These are phyloP conservation scores for Nidula niveotomentosa DNA, from an alignment of 1,284 basidiomycete genomes.

Conservation along the genomic window DNA sequence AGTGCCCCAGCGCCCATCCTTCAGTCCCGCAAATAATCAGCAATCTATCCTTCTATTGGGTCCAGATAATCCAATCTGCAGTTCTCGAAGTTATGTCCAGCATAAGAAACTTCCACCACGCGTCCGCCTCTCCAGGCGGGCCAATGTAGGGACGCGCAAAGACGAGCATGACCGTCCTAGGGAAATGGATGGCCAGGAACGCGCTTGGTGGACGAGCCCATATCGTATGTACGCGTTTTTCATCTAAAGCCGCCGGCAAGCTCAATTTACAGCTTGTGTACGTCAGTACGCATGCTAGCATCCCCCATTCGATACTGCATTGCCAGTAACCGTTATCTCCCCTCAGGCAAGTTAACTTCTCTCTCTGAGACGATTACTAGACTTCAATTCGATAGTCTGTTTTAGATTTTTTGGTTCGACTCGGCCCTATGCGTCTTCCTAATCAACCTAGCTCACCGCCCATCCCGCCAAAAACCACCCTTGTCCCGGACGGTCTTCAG, in stretches of 20 bases:
- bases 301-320: slow-evolving; percentile 59
- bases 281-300: slow-evolving; percentile 68
- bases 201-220: slow-evolving; percentile 68
- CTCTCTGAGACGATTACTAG: slow-evolving; percentile 3
- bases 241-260: background rate
- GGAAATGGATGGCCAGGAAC: slow-evolving; percentile 61
- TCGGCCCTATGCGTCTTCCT: slow-evolving; percentile 47
- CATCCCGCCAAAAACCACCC: slow-evolving; percentile 12
- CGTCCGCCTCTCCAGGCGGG: slow-evolving; percentile 26
- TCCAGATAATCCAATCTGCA: slow-evolving; percentile 48
- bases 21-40: slow-evolving; percentile 37
- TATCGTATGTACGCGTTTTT: slow-evolving; percentile 52
- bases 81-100: slow-evolving; percentile 40
- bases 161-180: slow-evolving; percentile 39
- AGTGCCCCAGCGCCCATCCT: slow-evolving; percentile 37
- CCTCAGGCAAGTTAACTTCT: slow-evolving; percentile 43
- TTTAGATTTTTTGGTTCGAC: slow-evolving; percentile 66
- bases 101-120: slow-evolving; percentile 61
- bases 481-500: slow-evolving; percentile 69
- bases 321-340: slow-evolving; percentile 49
- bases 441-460: slow-evolving; percentile 11
- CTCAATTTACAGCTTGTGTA: slow-evolving; percentile 5
- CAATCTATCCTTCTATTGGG: slow-evolving; percentile 56
- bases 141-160: slow-evolving; percentile 10
- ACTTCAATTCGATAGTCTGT: background rate